Conservation (phyloP, 176 grass and related monocot genomes). For the Pharus latifolius region DNA sequence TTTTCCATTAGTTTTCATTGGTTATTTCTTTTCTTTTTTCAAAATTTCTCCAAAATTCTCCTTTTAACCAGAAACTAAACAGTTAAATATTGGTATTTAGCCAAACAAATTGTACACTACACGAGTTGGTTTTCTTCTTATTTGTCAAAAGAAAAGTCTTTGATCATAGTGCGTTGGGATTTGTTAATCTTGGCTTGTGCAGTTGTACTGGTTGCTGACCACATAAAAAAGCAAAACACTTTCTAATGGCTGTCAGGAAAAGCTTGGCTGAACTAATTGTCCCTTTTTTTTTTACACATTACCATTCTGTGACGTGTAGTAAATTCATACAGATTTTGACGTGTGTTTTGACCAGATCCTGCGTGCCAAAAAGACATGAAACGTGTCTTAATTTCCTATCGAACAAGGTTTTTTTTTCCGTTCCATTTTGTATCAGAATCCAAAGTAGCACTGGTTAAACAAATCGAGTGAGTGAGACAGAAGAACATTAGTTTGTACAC, state of each 20-base stretch:
- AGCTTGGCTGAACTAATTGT: too few species aligned
- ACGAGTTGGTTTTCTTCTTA: neutral
- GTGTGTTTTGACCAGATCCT: neutral
- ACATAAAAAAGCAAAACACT: neutral
- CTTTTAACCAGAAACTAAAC: too few species aligned
- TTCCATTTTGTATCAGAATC: slow-evolving; percentile 1
- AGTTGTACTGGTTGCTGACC: slow-evolving; percentile 2
- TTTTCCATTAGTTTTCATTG: too few species aligned
- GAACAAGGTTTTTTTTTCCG: slow-evolving; percentile 16
- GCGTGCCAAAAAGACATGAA: neutral
- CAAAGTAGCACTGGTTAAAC: neutral
- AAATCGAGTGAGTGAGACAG: neutral
- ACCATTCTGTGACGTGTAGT: too few species aligned
- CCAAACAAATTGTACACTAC: too few species aligned
- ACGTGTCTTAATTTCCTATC: slow-evolving; percentile 24
- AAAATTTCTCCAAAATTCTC: too few species aligned
- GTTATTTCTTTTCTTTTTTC: too few species aligned
- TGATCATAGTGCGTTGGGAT: neutral
- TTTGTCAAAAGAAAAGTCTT: neutral
- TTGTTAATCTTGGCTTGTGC: neutral
- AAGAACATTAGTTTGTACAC: too few species aligned
- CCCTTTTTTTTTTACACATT: too few species aligned
- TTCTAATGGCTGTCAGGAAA: too few species aligned
- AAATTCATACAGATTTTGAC: slow-evolving; percentile 27
- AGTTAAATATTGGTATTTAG: too few species aligned